Evolutionary conservation across 768 basidiomycete species (phyloP), one percentile per base, ranked within the genome.

Genomic region (Calvatia gigantea): DNA sequence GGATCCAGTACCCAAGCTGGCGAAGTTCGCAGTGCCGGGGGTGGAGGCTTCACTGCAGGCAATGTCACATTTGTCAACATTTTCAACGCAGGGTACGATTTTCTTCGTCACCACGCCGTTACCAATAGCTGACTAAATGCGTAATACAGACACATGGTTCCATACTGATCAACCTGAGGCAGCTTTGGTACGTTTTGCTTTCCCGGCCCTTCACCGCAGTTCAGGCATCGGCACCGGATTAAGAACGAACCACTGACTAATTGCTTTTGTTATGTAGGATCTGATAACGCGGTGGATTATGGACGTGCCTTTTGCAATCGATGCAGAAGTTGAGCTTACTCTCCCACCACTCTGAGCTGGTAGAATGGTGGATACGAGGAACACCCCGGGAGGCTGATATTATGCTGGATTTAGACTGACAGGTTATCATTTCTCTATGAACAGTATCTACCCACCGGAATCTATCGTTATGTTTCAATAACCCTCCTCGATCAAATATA

Each of bases 131-230:
- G 29, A 7, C 48, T 46, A 39, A 51, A 32, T 23, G 51, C 8
- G 9, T n/a, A 6, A 15, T 59, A 5, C 62, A 91, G 90, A 32
- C 91, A 93, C 67, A 89, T 94, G 92, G 91, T 91, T 6, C 93
- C 94, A 4, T 86, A 79, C 64, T n/a, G 92, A 98, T 70, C 92
- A 95, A 65, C 89, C 94, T 1, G 89, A 91, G 64, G 94, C 86
- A 37, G 84, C 93, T 42, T 72, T 93, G 66, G 92, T 87, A 63
- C 46, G 85, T 64, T 47, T 25, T 21, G n/a, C 38, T 51, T 12
- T 33, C 17, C n/a, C 19, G 28, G 17, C 23, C 15, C 57, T 41
- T 28, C 31, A 19, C 31, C 46, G 9, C 49, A 39, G 51, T 21
- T 47, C 15, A 21, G 51, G 19, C 47, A 29, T 23, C 33, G n/a